Evolutionary conservation across 129 eudicot genomes (phyloP).

Genomic region (Rutidosis leptorrhynchoides): DNA sequence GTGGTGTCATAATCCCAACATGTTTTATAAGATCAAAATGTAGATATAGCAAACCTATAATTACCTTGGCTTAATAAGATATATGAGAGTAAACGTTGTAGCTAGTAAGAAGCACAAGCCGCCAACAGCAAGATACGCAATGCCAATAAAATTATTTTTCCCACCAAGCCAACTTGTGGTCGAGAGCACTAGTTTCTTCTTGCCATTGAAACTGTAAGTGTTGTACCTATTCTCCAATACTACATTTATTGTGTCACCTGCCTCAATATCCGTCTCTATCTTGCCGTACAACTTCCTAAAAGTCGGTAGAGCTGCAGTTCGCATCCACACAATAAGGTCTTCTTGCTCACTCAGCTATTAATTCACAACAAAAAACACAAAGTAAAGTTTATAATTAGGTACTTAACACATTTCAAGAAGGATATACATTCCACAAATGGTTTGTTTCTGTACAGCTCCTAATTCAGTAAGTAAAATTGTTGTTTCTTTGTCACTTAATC

Average conservation of each 20-base stretch:
- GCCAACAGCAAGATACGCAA: conserved; percentile 92
- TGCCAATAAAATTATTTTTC: conserved; percentile 87
- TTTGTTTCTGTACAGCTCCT: no score
- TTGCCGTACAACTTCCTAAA: conserved; percentile 93
- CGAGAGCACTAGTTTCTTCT: conserved; percentile 93
- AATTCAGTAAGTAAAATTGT: no score
- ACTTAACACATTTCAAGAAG: no score
- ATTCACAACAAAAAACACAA: conserved; percentile 13
- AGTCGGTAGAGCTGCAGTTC: conserved; percentile 99
- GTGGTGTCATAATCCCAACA: neutral
- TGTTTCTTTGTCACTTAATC: no score
- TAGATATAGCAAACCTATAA: neutral
- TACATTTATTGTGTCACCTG: conserved; percentile 58
- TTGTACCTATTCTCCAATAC: conserved; percentile 64
- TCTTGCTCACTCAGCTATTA: conserved; percentile 79
- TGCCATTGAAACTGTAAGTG: conserved; percentile 89
- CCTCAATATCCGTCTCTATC: conserved; percentile 77
- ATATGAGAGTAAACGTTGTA: conserved; percentile 62
- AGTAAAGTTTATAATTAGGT: conserved; percentile 8
- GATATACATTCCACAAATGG: no score
- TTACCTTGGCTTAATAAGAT: conserved; percentile 87
- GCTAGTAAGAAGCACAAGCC: conserved; percentile 84
- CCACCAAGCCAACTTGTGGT: conserved; percentile 99
- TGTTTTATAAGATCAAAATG: neutral
- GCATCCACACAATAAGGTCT: conserved; percentile 97